These are phyloP conservation scores for Angophora floribunda DNA, from an alignment of 345 rosid genomes.

Conservation along the genomic window DNA sequence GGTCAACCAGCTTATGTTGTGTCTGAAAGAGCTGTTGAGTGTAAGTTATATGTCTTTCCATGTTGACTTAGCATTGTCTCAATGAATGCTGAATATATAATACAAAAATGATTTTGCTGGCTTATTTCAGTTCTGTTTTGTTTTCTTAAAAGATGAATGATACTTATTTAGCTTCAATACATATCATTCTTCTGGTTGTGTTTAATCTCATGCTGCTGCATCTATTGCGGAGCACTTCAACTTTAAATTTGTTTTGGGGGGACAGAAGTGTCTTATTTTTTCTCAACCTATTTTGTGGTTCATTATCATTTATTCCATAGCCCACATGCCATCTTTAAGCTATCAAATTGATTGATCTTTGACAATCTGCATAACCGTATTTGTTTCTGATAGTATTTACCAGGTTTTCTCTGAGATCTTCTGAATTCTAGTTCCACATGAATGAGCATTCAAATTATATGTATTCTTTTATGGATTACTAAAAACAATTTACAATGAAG, in stretches of 20 bases:
- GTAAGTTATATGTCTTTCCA: conserved; percentile 35
- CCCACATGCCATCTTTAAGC: not conserved
- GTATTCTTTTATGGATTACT: not conserved
- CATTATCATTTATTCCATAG: not conserved
- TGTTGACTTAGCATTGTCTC: not conserved
- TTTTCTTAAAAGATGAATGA: not conserved
- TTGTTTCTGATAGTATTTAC: not conserved
- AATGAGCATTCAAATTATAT: not conserved
- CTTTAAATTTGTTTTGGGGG: not conserved
- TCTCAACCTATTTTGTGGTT: not conserved
- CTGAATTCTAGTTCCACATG: not conserved
- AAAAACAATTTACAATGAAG: not conserved
- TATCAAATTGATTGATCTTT: not conserved
- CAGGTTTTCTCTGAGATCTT: not conserved
- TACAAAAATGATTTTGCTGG: not conserved
- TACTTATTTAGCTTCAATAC: not conserved
- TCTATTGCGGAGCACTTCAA: not conserved
- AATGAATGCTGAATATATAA: not conserved
- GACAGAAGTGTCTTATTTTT: not conserved
- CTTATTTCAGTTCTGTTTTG: not conserved
- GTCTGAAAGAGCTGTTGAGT: conserved; percentile 65
- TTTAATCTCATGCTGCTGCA: not conserved
- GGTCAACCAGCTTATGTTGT: conserved; percentile 78
- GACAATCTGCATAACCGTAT: not conserved
- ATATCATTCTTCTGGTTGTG: not conserved